Conservation (phyloP, 192 early-diverging fungal genomes). For the Funneliformis mosseae region DNA sequence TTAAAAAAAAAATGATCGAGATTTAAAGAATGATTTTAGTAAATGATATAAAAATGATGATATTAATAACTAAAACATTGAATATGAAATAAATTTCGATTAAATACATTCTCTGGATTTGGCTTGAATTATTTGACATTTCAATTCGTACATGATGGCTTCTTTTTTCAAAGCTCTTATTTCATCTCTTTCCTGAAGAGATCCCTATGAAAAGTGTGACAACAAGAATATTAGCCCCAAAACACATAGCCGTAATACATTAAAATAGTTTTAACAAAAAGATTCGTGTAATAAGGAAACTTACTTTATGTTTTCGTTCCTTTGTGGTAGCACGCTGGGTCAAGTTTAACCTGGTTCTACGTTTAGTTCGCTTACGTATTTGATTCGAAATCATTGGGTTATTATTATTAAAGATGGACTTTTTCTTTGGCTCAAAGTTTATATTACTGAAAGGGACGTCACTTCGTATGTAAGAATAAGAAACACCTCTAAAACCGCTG, state of each 20-base stretch:
- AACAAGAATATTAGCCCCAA: not conserved
- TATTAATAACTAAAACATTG: too few relatives aligned
- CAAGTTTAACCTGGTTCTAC: not conserved
- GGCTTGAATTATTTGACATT: not conserved
- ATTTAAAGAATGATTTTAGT: not conserved
- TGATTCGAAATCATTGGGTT: not conserved
- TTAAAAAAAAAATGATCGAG: not conserved
- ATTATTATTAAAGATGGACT: not conserved
- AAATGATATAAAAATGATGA: not conserved
- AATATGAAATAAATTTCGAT: not conserved
- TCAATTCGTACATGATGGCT: conserved; percentile 6
- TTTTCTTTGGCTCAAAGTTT: not conserved
- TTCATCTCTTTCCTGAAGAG: conserved; percentile 4
- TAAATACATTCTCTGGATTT: conserved; percentile 13
- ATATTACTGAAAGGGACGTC: not conserved
- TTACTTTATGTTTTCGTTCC: not conserved
- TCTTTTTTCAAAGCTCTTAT: conserved; percentile 10
- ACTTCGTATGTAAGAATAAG: not conserved
- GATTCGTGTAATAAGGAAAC: not conserved
- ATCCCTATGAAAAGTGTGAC: not conserved
- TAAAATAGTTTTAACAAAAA: not conserved
- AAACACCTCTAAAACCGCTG: not conserved
- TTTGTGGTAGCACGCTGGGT: not conserved
- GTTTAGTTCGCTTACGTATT: not conserved
- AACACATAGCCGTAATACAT: not conserved